These are phyloP conservation scores for Rubia peregrina DNA, from an alignment of 305 asterid species.

Conservation along the genomic window DNA sequence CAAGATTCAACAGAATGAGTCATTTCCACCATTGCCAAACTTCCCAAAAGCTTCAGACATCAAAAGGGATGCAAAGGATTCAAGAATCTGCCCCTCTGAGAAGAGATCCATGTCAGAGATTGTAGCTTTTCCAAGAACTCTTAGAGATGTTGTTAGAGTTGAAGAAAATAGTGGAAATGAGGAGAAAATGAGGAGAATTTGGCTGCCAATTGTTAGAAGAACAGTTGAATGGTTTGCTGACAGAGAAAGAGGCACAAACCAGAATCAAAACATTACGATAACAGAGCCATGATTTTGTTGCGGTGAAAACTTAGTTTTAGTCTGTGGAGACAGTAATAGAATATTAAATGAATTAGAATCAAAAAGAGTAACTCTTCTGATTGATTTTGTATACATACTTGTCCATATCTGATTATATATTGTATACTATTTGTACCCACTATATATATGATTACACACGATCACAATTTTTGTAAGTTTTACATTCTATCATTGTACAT, in stretches of 20 bases:
- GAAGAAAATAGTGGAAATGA: conserved; percentile 22
- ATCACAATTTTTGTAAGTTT: no score
- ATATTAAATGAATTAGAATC: no score
- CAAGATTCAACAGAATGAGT: conserved; percentile 23
- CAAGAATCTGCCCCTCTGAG: conserved; percentile 20
- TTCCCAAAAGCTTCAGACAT: conserved; percentile 11
- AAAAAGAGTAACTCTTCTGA: no score
- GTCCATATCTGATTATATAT: no score
- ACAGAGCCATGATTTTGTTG: conserved; percentile 17
- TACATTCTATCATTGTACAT: conserved; percentile 12
- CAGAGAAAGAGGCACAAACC: conserved; percentile 29
- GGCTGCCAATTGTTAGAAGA: conserved; percentile 44
- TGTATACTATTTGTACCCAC: no score
- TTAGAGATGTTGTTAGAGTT: not conserved
- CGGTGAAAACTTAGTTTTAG: not conserved
- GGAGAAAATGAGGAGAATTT: conserved; percentile 26
- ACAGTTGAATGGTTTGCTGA: conserved; percentile 42
- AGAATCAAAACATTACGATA: conserved; percentile 7
- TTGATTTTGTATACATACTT: no score
- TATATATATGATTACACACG: no score
- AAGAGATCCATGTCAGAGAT: conserved; percentile 77
- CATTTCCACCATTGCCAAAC: conserved; percentile 16
- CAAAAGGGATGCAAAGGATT: conserved; percentile 16
- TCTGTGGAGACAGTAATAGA: no score
- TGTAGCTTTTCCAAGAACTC: conserved; percentile 43